phyloP scores from a whole-genome alignment of 495 filamentous ascomycete species.

The Annulohypoxylon nitens region DNA sequence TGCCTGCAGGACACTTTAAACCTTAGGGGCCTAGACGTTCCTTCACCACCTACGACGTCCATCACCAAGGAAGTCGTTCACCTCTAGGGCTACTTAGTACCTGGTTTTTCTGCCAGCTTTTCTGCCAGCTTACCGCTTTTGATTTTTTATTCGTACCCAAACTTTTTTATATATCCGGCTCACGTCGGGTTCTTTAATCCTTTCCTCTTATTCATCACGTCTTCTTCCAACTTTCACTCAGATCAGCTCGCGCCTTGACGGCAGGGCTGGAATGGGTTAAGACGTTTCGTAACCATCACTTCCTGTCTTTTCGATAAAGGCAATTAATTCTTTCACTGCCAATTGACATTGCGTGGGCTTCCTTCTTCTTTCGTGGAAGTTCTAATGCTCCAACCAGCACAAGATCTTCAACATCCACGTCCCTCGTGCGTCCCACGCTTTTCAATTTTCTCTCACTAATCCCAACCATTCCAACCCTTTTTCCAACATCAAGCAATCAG shows the following conservation, averaged over 20 bases:
- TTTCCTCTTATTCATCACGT: neutral
- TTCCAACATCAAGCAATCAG: neutral
- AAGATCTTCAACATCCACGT: slow-evolving; percentile 23
- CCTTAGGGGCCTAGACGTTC: neutral
- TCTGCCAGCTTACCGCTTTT: neutral
- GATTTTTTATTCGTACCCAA: neutral
- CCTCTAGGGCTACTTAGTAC: slow-evolving; percentile 1
- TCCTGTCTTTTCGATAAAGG: neutral
- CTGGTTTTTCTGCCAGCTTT: neutral
- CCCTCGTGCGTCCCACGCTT: neutral
- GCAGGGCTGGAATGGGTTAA: neutral
- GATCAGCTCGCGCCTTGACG: neutral
- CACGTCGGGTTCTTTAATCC: neutral
- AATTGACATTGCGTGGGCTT: neutral
- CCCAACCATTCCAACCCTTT: slow-evolving; percentile 11
- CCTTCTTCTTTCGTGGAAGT: neutral
- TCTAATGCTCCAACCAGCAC: neutral
- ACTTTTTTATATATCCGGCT: neutral
- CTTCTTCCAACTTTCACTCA: slow-evolving; percentile 5
- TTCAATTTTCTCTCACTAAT: neutral
- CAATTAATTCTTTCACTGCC: neutral
- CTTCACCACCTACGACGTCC: neutral
- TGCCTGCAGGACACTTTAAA: slow-evolving; percentile 6
- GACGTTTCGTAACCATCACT: neutral
- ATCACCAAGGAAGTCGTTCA: neutral